phyloP scores from a whole-genome alignment of 306 rosid species.

The Dalbergia oliveri region DNA sequence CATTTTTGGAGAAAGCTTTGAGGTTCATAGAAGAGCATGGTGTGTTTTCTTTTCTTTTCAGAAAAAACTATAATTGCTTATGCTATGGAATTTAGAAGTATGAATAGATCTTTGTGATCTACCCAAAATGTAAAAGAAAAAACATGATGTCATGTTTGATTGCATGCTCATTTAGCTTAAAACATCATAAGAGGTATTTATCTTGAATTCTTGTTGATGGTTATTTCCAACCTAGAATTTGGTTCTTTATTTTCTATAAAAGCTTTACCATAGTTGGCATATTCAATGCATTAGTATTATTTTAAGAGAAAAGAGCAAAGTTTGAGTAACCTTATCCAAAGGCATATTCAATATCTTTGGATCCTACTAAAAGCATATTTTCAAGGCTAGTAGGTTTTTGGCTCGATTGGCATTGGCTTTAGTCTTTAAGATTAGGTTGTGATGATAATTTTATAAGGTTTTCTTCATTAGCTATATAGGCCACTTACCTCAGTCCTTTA shows the following conservation, averaged over 20 bases:
- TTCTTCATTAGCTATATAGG: too few species aligned
- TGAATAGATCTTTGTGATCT: neutral
- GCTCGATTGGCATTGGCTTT: too few species aligned
- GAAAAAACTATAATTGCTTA: neutral
- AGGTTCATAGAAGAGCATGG: constrained; percentile 83
- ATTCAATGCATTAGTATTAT: neutral
- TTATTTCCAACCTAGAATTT: neutral
- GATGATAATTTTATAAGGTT: too few species aligned
- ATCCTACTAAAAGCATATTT: neutral
- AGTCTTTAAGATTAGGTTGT: too few species aligned
- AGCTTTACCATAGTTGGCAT: neutral
- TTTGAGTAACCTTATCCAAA: neutral
- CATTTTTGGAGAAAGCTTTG: constrained; percentile 95
- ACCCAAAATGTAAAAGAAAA: neutral
- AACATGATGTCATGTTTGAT: neutral
- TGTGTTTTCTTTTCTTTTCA: constrained; percentile 50
- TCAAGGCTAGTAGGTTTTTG: too few species aligned
- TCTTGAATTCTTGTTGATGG: constrained; percentile 7
- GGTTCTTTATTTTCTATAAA: neutral
- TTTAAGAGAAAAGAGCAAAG: neutral
- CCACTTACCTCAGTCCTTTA: neutral
- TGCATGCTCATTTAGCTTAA: neutral
- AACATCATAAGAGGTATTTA: constrained; percentile 13
- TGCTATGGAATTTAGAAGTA: neutral
- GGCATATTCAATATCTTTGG: too few species aligned